phyloP scores from a whole-genome alignment of 1,284 basidiomycete species.

The Takashimella koratensis region DNA sequence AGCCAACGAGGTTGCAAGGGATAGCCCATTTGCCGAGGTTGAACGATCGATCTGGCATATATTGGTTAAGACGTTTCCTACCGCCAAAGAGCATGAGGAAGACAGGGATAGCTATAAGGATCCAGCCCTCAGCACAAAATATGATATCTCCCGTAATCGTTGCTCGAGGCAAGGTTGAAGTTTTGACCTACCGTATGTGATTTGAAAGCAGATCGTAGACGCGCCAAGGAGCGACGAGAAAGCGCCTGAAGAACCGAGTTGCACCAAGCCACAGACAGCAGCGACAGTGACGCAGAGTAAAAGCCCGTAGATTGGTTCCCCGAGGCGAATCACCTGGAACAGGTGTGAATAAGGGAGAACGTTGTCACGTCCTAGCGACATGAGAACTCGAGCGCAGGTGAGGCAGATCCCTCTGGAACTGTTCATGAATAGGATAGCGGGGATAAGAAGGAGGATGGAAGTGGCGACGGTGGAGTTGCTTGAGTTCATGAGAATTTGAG shows the following conservation, averaged over 20 bases:
- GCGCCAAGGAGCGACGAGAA: conserved; percentile 23
- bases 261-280: conserved; percentile 19
- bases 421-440: conserved; percentile 20
- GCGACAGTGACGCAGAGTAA: conserved; percentile 15
- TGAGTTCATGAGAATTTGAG: conserved; percentile 17
- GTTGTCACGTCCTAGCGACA: conserved; percentile 23
- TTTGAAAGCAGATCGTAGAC: conserved; percentile 20
- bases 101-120: conserved; percentile 10
- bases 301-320: conserved; percentile 25
- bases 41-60: conserved; percentile 15
- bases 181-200: conserved; percentile 21
- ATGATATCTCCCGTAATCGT: no score
- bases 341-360: conserved; percentile 16
- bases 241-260: conserved; percentile 23
- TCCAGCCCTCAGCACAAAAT: no score
- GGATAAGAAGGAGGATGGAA: conserved; percentile 19
- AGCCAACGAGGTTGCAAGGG: conserved; percentile 19
- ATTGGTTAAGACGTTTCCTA: conserved; percentile 15
- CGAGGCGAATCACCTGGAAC: conserved; percentile 13
- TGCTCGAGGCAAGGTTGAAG: no score
- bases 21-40: conserved; percentile 24
- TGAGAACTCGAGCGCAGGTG: conserved; percentile 18
- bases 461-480: conserved; percentile 23
- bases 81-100: conserved; percentile 24
- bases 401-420: conserved; percentile 15